Evolutionary conservation across 2,329 filamentous ascomycete genomes (phyloP).

Genomic region (Hypoxylon sp.): DNA sequence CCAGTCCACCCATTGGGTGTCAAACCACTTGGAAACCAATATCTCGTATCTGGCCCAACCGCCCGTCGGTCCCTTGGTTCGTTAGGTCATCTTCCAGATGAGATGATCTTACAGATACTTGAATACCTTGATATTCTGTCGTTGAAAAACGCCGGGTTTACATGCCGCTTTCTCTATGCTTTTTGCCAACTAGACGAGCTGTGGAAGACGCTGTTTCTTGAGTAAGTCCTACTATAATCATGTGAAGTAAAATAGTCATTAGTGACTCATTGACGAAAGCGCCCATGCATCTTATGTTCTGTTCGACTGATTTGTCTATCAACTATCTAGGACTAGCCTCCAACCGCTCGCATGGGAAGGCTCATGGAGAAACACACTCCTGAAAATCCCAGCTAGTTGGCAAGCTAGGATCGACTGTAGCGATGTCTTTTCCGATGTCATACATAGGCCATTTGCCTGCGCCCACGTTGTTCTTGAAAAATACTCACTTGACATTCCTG

Average conservation of each 20-base stretch:
- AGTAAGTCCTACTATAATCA: constrained; percentile 72
- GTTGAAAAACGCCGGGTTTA: constrained; percentile 77
- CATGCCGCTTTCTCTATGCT: constrained; percentile 89
- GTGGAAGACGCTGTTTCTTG: constrained; percentile 88
- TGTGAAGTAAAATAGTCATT: constrained; percentile 15
- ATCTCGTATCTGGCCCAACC: constrained; percentile 75
- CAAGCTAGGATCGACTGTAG: constrained; percentile 77
- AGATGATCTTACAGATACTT: constrained; percentile 81
- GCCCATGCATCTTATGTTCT: constrained; percentile 11
- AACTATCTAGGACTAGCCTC: constrained; percentile 54
- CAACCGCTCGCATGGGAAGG: constrained; percentile 78
- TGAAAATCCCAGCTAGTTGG: constrained; percentile 68
- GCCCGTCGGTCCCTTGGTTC: constrained; percentile 76
- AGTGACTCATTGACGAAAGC: constrained; percentile 13
- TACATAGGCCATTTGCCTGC: constrained; percentile 93
- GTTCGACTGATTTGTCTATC: constrained; percentile 41
- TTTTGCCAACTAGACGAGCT: constrained; percentile 88
- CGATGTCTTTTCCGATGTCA: constrained; percentile 88
- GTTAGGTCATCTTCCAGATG: constrained; percentile 82
- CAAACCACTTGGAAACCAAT: constrained; percentile 89
- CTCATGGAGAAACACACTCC: constrained; percentile 86
- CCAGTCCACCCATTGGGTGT: constrained; percentile 86
- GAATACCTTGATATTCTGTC: constrained; percentile 78
- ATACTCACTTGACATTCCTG: constrained; percentile 80
- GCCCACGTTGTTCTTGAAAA: constrained; percentile 78